Percentiles rank a stretch among this genome's conserved stretches.
Evolutionary conservation across 768 basidiomycete species (phyloP).

Genomic region (Leccinum variicolor): DNA sequence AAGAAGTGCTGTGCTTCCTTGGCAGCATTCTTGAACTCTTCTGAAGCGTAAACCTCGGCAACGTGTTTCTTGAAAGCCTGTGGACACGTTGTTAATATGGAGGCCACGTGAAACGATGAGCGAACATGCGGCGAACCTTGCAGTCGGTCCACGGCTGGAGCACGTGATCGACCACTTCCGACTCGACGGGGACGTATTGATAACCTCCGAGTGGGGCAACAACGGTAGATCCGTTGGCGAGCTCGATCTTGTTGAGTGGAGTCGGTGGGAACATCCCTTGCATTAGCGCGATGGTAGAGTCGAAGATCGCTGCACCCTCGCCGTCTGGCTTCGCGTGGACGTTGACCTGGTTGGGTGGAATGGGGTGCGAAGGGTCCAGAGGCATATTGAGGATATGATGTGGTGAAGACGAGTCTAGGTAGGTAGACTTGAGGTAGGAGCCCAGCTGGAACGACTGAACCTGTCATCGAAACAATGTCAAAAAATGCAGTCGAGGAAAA

Average conservation of each 20-base stretch:
- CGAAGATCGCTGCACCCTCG: slow-evolving; percentile 79
- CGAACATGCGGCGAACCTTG: slow-evolving; percentile 35
- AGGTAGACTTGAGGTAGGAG: slow-evolving; percentile 53
- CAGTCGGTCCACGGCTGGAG: slow-evolving; percentile 76
- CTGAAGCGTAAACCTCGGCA: slow-evolving; percentile 56
- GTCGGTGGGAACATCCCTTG: slow-evolving; percentile 85
- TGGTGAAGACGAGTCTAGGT: slow-evolving; percentile 62
- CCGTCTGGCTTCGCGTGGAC: slow-evolving; percentile 79
- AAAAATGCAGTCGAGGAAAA: neutral
- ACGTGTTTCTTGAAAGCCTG: slow-evolving; percentile 69
- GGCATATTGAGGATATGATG: slow-evolving; percentile 69
- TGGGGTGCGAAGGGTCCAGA: slow-evolving; percentile 50
- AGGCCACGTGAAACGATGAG: slow-evolving; percentile 38
- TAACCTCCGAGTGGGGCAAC: slow-evolving; percentile 79
- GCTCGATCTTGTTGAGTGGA: slow-evolving; percentile 58
- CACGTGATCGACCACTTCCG: slow-evolving; percentile 59
- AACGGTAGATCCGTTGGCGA: slow-evolving; percentile 74
- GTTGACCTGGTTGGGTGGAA: slow-evolving; percentile 66
- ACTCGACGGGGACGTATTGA: slow-evolving; percentile 83
- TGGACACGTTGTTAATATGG: slow-evolving; percentile 1
- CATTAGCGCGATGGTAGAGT: slow-evolving; percentile 75
- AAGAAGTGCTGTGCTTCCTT: slow-evolving; percentile 64
- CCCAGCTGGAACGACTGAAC: slow-evolving; percentile 69
- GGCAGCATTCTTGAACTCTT: slow-evolving; percentile 57
- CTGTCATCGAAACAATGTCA: slow-evolving; percentile 34